Evolutionary conservation across 1,139 yeast species (phyloP), one percentile per base, ranked within the genome.

Genomic region (Kluyveromyces marxianus): DNA sequence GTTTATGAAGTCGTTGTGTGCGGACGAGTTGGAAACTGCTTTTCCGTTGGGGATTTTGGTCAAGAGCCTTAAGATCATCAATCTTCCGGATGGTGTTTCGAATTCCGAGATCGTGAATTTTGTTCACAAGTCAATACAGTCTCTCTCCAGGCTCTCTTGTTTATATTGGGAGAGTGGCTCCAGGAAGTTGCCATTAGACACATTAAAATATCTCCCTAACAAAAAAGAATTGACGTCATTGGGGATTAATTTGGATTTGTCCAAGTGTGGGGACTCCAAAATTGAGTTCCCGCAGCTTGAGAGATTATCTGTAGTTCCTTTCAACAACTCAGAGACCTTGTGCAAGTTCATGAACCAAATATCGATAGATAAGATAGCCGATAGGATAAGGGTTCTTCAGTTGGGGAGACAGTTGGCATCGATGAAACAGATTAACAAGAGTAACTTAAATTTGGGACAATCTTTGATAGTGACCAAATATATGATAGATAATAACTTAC

Each of bases 111-210:
- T 43, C 7, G 31, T 34, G 7, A 30, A 39, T 5, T 45, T 49
- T 29, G 46, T 49, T n/a, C 47, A 41, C 38, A 33, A 26, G 28
- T 39, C 46, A 25, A 37, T 49, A 14, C 44, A 44, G 4, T 31
- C 41, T 4, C 41, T 58, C 25, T 45, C 41, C 1, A 39, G 47
- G 2, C 41, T 59, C 44, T 45, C 39, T 7, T 48, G 42, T 6
- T 54, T 59, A 25, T 50, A 45, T 35, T 59, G 63, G 60, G 47
- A 47, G 26, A 52, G 56, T 2, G 51, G 50, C 6, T 42, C 45
- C 3, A 46, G 44, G 7, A 53, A 49, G 8, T 41, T 59, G n/a
- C 42, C 57, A 1, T 42, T 48, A n/a, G 54, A 53, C 24, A 33
- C 52, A 7, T 35, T 58, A 3, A 37, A 48, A 8, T 44, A 51